These are phyloP conservation scores for Kodamaea suecica DNA, from an alignment of 1,139 yeast species.

Conservation along the genomic window DNA sequence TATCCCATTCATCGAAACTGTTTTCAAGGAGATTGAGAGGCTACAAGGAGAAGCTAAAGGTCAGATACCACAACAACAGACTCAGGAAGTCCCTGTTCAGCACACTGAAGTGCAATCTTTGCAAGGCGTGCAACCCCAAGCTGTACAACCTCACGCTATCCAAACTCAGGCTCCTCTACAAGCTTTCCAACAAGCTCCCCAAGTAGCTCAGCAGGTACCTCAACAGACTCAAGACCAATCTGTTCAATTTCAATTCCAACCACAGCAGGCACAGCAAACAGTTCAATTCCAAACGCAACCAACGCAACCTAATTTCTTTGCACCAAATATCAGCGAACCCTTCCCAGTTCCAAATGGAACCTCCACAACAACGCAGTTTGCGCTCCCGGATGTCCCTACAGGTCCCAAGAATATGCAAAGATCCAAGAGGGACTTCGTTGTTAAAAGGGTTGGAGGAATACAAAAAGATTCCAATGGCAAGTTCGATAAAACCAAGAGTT, in stretches of 20 bases:
- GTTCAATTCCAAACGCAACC: not conserved
- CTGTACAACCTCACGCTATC: not conserved
- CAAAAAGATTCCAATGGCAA: conserved; percentile 8
- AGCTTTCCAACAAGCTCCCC: not conserved
- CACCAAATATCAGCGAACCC: conserved; percentile 7
- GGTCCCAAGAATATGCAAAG: conserved; percentile 16
- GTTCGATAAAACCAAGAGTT: conserved; percentile 17
- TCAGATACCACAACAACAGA: too few relatives aligned
- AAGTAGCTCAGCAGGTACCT: not conserved
- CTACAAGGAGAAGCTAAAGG: conserved; percentile 15
- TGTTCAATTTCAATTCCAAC: not conserved
- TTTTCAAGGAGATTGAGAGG: conserved; percentile 54
- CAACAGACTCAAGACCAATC: not conserved
- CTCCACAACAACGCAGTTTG: conserved; percentile 1
- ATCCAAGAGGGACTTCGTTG: conserved; percentile 9
- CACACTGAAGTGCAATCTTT: not conserved
- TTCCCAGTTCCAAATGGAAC: not conserved
- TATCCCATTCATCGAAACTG: conserved; percentile 44
- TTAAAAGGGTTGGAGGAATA: conserved; percentile 14
- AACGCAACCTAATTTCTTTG: not conserved
- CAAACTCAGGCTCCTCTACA: too few relatives aligned
- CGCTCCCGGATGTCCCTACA: conserved; percentile 9
- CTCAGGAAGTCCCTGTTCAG: not conserved
- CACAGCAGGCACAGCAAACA: too few relatives aligned
- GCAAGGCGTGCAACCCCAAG: not conserved